Percentiles rank a stretch among this genome's conserved stretches.
Evolutionary conservation across 2,329 filamentous ascomycete species (phyloP).

Genomic region (Amesomyces nigricolor): DNA sequence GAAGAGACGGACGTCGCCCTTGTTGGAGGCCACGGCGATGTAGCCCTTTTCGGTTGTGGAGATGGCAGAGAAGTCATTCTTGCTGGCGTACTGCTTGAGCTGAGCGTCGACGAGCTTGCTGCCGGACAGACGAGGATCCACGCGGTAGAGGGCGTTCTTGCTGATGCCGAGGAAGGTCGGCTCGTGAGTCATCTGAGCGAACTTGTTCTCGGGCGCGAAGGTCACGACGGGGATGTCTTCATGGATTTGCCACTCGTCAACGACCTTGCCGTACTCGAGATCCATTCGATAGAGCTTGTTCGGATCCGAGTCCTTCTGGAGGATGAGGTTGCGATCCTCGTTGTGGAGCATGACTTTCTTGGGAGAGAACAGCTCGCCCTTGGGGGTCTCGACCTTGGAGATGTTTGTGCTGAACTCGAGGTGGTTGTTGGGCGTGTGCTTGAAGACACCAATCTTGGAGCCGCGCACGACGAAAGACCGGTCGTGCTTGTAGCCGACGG

Average conservation of each 20-base stretch:
- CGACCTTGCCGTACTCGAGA: slow-evolving; percentile 92
- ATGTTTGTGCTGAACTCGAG: slow-evolving; percentile 97
- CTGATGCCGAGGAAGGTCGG: slow-evolving; percentile 94
- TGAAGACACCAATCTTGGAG: slow-evolving; percentile 98
- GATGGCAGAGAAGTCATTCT: slow-evolving; percentile 93
- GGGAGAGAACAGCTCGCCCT: slow-evolving; percentile 81
- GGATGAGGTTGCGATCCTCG: slow-evolving; percentile 81
- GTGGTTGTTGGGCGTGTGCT: slow-evolving; percentile 86
- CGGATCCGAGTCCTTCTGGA: slow-evolving; percentile 77
- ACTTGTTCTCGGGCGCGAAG: slow-evolving; percentile 96
- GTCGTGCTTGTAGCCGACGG: slow-evolving; percentile 95
- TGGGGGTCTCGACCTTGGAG: slow-evolving; percentile 85
- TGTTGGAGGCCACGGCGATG: slow-evolving; percentile 94
- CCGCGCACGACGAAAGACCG: slow-evolving; percentile 95
- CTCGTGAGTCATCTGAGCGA: slow-evolving; percentile 91
- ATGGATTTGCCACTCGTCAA: slow-evolving; percentile 98
- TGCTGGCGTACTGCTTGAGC: slow-evolving; percentile 91
- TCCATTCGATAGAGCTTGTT: slow-evolving; percentile 97
- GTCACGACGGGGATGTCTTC: slow-evolving; percentile 90
- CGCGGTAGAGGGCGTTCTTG: slow-evolving; percentile 83
- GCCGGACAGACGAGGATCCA: slow-evolving; percentile 84
- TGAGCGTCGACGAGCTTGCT: slow-evolving; percentile 90
- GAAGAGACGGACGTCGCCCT: slow-evolving; percentile 93
- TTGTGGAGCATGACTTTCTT: slow-evolving; percentile 96
- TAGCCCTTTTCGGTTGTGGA: slow-evolving; percentile 96